Conservation (phyloP, 2,329 filamentous ascomycete species). For the Colletotrichum truncatum region DNA sequence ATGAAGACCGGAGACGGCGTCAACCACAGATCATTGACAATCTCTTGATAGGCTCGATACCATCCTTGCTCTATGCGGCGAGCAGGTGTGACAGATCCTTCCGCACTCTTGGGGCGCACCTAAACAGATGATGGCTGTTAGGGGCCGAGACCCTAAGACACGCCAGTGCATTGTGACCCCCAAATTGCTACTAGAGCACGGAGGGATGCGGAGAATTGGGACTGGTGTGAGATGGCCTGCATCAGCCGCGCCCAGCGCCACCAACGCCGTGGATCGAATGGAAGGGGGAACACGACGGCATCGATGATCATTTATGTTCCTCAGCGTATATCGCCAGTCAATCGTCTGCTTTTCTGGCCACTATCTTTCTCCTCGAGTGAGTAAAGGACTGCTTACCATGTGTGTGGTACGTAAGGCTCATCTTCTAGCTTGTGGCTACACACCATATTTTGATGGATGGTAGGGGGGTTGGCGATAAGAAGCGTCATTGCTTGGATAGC, state of each 20-base stretch:
- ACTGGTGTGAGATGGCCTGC: constrained; percentile 26
- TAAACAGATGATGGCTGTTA: background rate
- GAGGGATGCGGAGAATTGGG: constrained; percentile 12
- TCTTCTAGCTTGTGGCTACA: background rate
- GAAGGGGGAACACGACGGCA: background rate
- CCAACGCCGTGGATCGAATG: constrained; percentile 10
- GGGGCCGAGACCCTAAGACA: constrained; percentile 24
- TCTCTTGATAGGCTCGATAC: constrained; percentile 20
- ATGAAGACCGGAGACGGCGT: background rate
- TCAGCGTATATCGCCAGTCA: background rate
- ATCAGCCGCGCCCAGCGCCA: constrained; percentile 22
- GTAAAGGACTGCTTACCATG: too few species aligned
- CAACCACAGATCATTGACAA: background rate
- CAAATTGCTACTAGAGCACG: background rate
- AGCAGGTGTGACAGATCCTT: constrained; percentile 23
- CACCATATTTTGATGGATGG: background rate
- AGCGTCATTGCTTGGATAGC: background rate
- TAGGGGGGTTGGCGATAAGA: constrained; percentile 19
- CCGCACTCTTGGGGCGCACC: constrained; percentile 3
- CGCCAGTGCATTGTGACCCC: constrained; percentile 16
- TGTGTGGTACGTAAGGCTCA: background rate
- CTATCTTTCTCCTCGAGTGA: too few species aligned
- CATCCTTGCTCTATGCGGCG: constrained; percentile 3
- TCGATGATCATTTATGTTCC: background rate
- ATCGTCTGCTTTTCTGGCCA: background rate